Evolutionary conservation across 2,329 filamentous ascomycete genomes (phyloP), one percentile per base, ranked within the genome.

Genomic region (Fusarium floridanum): DNA sequence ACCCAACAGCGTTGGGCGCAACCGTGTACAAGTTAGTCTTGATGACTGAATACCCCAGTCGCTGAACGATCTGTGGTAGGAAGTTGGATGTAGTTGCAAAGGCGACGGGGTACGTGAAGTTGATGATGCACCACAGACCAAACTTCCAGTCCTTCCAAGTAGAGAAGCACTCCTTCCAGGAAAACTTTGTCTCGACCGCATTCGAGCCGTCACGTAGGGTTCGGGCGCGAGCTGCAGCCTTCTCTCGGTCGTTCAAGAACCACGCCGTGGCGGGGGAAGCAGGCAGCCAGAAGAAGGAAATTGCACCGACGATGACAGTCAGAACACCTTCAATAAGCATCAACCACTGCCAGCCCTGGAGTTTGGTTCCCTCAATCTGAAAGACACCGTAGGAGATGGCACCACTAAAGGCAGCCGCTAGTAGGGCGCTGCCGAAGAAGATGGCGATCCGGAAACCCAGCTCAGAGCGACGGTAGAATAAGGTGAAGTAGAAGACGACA

Each of bases 381-480:
- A 80, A 80, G 20, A 80, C 77, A 53, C 70, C 68, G 64, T 72
- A 80, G 2, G 78, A 76, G 12, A 79, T 80, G 11, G 78, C 55
- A 45, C 59, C 61, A 56, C 29, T 17, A 75, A 75, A n/a, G 69
- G 55, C 55, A 16, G 55, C 34, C 34, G 48, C 48, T 1, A 27
- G 48, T 16, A 53, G 24, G 27, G 22, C 48, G 3, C 48, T 53
- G 8, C 48, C 48, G 11, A 56, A 36, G 43, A 66, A 61, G 20
- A 66, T 37, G 41, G 32, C 39, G 27, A 41, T 66, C 14, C 63
- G 24, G 37, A 60, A 60, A 24, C 34, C 32, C 9, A 66, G 39
- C 32, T 66, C 63, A 6, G 29, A 39, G 3, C 63, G 22, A 9
- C 36, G 59, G 20, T 66, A 61, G 53, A 66, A 66, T 3, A 48